Evolutionary conservation across 257 asterid species (phyloP).

Genomic region (Nicotiana otophora): DNA sequence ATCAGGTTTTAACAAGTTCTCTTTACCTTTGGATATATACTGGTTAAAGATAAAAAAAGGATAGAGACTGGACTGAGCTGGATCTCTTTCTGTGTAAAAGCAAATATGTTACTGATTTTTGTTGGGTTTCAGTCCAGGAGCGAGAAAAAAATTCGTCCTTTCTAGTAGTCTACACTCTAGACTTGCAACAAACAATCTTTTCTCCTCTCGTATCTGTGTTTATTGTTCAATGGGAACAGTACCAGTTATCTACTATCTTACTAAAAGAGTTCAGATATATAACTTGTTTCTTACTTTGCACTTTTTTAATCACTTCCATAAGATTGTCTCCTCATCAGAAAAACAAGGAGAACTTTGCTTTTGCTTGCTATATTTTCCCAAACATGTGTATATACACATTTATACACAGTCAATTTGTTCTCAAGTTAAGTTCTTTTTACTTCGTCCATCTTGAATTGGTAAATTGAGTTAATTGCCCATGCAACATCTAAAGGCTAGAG

Average conservation of each 20-base stretch:
- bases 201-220: not conserved
- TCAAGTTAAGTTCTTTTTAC: not conserved
- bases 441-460: not conserved
- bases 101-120: not conserved
- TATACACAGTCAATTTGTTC: not conserved
- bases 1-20: not conserved
- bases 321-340: not conserved
- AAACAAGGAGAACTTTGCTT: not conserved
- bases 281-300: not conserved
- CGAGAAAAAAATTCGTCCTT: not conserved
- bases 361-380: not conserved
- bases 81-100: not conserved
- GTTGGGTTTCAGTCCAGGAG: not conserved
- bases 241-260: not conserved
- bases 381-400: not conserved
- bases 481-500: not conserved
- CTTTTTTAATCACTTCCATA: not conserved
- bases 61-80: not conserved
- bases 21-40: not conserved
- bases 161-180: not conserved
- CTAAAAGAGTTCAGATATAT: not conserved
- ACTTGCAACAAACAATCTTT: not conserved
- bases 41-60: not conserved
- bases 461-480: not conserved
- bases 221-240: not conserved